A percentile compares a stretch with the other conserved stretches of the same genome.
Evolutionary conservation across 371 early-diverging fungal species (phyloP).

Genomic region (Rhizopus delemar): DNA sequence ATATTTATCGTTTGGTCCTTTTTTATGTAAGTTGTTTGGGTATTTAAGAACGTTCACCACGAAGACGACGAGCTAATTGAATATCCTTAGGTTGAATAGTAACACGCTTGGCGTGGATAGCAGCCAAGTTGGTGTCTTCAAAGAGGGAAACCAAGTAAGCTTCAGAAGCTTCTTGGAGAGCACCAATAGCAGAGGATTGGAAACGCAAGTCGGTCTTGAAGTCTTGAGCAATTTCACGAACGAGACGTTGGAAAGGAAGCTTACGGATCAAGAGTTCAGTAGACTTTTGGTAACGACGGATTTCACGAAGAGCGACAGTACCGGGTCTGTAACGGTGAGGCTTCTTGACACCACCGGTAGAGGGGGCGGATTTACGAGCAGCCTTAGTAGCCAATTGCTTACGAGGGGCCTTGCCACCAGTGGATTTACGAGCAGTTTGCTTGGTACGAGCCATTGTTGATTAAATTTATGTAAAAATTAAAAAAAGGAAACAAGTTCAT

Average conservation of each 20-base stretch:
- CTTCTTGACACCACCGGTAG: conserved; percentile 69
- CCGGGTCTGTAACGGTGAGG: conserved; percentile 86
- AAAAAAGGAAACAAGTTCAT: conserved; percentile 18
- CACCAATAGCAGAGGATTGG: conserved; percentile 96
- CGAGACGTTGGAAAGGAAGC: conserved; percentile 98
- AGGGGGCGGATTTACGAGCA: conserved; percentile 55
- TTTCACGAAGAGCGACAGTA: conserved; percentile 94
- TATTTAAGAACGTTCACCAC: conserved; percentile 85
- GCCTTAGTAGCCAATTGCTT: conserved; percentile 98
- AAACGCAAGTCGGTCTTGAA: conserved; percentile 98
- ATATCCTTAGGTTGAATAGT: conserved; percentile 99
- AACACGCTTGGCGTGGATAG: conserved; percentile 99
- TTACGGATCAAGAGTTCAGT: conserved; percentile 97
- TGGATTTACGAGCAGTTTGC: conserved; percentile 98
- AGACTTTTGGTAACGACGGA: conserved; percentile 97
- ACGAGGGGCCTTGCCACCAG: conserved; percentile 98
- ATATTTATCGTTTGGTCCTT: background rate
- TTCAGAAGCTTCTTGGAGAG: conserved; percentile 98
- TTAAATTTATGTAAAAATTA: background rate
- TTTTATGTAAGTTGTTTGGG: background rate
- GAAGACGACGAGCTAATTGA: conserved; percentile 95
- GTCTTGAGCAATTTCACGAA: conserved; percentile 94
- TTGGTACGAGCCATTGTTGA: conserved; percentile 91
- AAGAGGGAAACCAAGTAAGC: conserved; percentile 96
- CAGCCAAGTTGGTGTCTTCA: conserved; percentile 98